Evolutionary conservation across 2,329 filamentous ascomycete genomes (phyloP).

Genomic region (Aaosphaeria pasadenensis): DNA sequence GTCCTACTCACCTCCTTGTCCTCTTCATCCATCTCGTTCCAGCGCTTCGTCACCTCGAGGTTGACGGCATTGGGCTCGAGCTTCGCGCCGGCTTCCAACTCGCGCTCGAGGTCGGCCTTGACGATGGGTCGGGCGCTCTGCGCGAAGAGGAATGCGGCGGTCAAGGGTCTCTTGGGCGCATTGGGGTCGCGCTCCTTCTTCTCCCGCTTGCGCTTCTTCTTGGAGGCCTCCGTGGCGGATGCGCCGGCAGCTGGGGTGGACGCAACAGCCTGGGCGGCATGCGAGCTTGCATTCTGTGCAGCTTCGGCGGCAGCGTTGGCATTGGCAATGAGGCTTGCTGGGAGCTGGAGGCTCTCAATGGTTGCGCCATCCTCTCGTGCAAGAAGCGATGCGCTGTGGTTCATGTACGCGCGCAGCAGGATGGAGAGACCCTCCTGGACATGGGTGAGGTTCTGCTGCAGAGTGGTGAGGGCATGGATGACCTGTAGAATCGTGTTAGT

Average conservation of each 20-base stretch:
- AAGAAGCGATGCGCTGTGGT: constrained; percentile 82
- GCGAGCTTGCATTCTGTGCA: constrained; percentile 19
- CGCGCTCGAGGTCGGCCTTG: constrained; percentile 57
- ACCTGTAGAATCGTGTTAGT: constrained; percentile 51
- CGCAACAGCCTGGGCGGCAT: constrained; percentile 13
- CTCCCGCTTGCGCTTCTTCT: constrained; percentile 77
- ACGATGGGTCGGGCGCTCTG: constrained; percentile 83
- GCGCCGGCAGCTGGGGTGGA: constrained; percentile 9
- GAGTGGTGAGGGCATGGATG: constrained; percentile 71
- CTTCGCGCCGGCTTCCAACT: constrained; percentile 59
- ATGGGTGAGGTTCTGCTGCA: constrained; percentile 56
- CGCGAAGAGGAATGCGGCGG: constrained; percentile 94
- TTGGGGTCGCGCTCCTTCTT: constrained; percentile 76
- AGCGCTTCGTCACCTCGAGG: constrained; percentile 81
- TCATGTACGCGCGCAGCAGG: constrained; percentile 79
- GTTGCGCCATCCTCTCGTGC: constrained; percentile 28
- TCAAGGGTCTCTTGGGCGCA: constrained; percentile 89
- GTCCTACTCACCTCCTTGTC: constrained; percentile 63
- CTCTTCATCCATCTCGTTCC: constrained; percentile 70
- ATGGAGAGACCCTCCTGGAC: constrained; percentile 53
- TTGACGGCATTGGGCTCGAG: constrained; percentile 83
- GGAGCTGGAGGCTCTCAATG: constrained; percentile 40
- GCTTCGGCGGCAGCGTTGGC: constrained; percentile 28
- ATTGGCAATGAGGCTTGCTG: constrained; percentile 39
- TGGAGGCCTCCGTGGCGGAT: constrained; percentile 17